phyloP scores from a whole-genome alignment of 495 filamentous ascomycete genomes.

The Xylaria scruposa region DNA sequence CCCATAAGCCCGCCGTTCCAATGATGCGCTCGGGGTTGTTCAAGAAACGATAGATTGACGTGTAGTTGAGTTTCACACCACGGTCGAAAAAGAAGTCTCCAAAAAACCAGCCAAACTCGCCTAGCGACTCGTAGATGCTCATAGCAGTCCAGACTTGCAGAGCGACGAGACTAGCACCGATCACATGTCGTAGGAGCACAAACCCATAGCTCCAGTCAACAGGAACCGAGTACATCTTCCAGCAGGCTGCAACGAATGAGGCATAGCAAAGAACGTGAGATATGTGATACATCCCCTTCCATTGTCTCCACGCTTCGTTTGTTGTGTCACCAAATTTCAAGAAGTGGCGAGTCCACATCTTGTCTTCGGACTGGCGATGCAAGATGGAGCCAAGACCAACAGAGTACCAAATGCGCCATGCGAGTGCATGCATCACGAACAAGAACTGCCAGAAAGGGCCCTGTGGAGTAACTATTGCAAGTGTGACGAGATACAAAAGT shows the following conservation, averaged over 20 bases:
- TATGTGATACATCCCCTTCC: conserved; percentile 95
- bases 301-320: conserved; percentile 94
- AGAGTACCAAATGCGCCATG: conserved; percentile 92
- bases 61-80: conserved; percentile 87
- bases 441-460: conserved; percentile 74
- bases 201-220: conserved; percentile 84
- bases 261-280: conserved; percentile 88
- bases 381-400: conserved; percentile 87
- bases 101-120: conserved; percentile 99
- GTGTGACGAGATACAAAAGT: conserved; percentile 70
- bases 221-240: conserved; percentile 93
- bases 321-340: conserved; percentile 92
- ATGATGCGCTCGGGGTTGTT: conserved; percentile 97
- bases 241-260: conserved; percentile 88
- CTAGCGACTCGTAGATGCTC: conserved; percentile 94
- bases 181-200: conserved; percentile 82
- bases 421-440: conserved; percentile 79
- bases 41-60: conserved; percentile 95
- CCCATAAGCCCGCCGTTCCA: conserved; percentile 95
- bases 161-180: conserved; percentile 79
- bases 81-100: conserved; percentile 97
- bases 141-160: conserved; percentile 92
- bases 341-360: conserved; percentile 95
- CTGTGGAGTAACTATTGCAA: conserved; percentile 78
- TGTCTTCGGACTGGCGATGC: conserved; percentile 82